These are phyloP conservation scores for Metschnikowia cubensis DNA, from an alignment of 805 yeast genomes.

Conservation along the genomic window DNA sequence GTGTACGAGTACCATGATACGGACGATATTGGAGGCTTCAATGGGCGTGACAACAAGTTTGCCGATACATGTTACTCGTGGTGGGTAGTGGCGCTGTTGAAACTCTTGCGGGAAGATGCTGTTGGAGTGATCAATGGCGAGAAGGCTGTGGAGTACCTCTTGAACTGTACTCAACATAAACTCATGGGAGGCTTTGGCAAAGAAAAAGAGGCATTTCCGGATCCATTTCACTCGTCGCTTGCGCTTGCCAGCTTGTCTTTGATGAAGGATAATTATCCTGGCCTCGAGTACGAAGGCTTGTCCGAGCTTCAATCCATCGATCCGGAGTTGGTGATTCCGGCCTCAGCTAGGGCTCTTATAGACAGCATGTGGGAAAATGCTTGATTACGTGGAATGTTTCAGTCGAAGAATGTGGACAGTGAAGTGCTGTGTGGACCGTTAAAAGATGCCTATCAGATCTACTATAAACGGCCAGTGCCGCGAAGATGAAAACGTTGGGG, in stretches of 20 bases:
- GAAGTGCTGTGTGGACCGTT: too few relatives aligned
- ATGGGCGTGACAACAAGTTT: constrained; percentile 80
- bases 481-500: too few relatives aligned
- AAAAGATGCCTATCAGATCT: too few relatives aligned
- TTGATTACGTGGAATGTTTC: neutral
- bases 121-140: constrained; percentile 32
- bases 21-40: constrained; percentile 70
- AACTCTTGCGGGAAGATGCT: constrained; percentile 32
- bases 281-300: constrained; percentile 4
- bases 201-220: constrained; percentile 59
- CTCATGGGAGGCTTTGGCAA: constrained; percentile 78
- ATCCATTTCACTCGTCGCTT: constrained; percentile 63
- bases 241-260: constrained; percentile 54
- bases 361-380: constrained; percentile 11
- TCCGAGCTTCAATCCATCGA: constrained; percentile 11
- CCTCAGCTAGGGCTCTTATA: constrained; percentile 11
- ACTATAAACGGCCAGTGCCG: too few relatives aligned
- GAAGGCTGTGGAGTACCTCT: constrained; percentile 40
- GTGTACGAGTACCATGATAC: constrained; percentile 39
- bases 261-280: constrained; percentile 8
- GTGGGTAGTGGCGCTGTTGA: constrained; percentile 69
- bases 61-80: constrained; percentile 87
- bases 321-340: constrained; percentile 15
- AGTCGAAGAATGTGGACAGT: too few relatives aligned
- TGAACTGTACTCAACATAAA: constrained; percentile 53